Evolutionary conservation across 1,284 basidiomycete genomes (phyloP), one percentile per base, ranked within the genome.

Genomic region (Ceratobasidium papillatum): DNA sequence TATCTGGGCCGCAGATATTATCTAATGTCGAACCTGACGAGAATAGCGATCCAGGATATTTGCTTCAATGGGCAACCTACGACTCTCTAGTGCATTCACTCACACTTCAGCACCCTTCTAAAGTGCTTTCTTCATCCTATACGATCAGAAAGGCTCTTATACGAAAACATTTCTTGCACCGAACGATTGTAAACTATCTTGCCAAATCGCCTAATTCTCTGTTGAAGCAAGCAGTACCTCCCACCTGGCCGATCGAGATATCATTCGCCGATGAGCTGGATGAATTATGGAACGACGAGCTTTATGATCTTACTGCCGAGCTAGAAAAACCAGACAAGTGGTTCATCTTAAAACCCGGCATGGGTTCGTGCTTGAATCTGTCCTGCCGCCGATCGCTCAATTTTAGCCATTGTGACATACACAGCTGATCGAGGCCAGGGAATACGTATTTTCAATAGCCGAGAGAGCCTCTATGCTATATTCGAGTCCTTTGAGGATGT

Each of bases 321-420:
- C 78, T 77, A 8, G 79, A 78, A 0, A 81, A 80, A 8, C 78
- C 80, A 27, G 78, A 82, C 7, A 88, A 84, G 76, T 95, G 96
- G 95, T 98, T 91, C 87, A 96, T 98, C 74, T 83, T 99, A 69
- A 99, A 99, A 83, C 96, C 98, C 47, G 95, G 95, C 12, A 98
- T 99, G 92, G 92, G 69, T 72, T 25, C 27, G 69, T 38, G 17
- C 45, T 8, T 32, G 11, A 19, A 22, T 17, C 9, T 41, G 30
- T 7, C 25, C 38, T 38, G 2, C 19, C 22, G 14, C 32, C 3
- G 30, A 17, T 22, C 14, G 25, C 27, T 69, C 27, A 8, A 41
- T 3, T 3, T 41, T 59, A 19, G 22, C 32, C n/a, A 34, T 19
- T 30, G 7, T 3, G 7, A 34, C 27, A 11, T n/a, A 3, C 59